phyloP scores from a whole-genome alignment of 371 early-diverging fungal species.

The Syncephalastrum racemosum region DNA sequence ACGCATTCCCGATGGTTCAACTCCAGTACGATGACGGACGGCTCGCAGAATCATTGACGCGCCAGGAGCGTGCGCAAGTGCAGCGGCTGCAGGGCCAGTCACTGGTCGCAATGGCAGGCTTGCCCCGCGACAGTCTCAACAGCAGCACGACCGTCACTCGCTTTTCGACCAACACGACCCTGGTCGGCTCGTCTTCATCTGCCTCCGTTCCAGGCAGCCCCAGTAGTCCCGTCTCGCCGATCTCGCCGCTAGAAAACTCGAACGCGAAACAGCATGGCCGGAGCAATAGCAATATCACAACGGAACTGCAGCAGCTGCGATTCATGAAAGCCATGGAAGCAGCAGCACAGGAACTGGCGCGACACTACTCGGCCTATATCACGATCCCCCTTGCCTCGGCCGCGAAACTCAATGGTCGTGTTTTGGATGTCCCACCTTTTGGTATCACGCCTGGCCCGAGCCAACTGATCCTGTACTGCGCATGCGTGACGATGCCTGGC shows the following conservation, averaged over 20 bases:
- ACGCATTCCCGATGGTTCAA: conserved; percentile 35
- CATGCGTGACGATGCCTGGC: conserved; percentile 31
- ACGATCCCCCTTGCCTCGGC: conserved; percentile 20
- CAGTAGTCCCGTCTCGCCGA: too few species aligned
- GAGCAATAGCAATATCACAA: neutral
- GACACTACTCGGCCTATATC: conserved; percentile 12
- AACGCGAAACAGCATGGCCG: neutral
- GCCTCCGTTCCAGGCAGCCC: too few species aligned
- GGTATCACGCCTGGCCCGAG: conserved; percentile 29
- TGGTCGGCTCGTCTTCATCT: conserved; percentile 4
- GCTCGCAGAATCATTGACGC: conserved; percentile 1
- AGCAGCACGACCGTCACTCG: too few species aligned
- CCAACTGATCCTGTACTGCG: conserved; percentile 38
- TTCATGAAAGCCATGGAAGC: conserved; percentile 25
- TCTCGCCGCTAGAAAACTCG: too few species aligned
- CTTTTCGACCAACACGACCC: neutral
- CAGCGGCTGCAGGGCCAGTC: neutral
- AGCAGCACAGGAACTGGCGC: conserved; percentile 20
- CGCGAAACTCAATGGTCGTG: conserved; percentile 28
- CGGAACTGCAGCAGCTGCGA: neutral
- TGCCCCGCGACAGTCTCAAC: too few species aligned
- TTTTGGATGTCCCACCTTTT: conserved; percentile 42
- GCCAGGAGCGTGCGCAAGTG: conserved; percentile 7
- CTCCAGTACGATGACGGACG: conserved; percentile 20
- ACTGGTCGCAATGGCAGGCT: too few species aligned